Evolutionary conservation across 1,139 yeast genomes (phyloP).

Genomic region (Ogataea hybrid): DNA sequence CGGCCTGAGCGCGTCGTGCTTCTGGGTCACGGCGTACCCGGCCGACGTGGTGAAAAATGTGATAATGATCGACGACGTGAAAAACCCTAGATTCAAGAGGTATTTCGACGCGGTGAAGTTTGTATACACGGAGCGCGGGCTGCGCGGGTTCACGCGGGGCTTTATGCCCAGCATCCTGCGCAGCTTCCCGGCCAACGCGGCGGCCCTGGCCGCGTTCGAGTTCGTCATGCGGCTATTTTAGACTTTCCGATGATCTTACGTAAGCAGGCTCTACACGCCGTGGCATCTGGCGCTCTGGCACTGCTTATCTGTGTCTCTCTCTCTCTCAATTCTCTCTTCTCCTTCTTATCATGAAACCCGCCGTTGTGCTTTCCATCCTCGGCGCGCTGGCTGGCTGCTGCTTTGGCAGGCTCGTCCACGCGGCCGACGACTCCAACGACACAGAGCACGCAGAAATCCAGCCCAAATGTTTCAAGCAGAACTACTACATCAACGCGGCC

Average conservation of each 20-base stretch:
- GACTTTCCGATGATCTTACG: background rate
- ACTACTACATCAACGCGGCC: constrained; percentile 36
- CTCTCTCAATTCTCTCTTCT: background rate
- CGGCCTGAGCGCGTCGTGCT: constrained; percentile 79
- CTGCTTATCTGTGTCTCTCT: background rate
- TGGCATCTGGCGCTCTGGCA: background rate
- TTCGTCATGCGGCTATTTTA: constrained; percentile 65
- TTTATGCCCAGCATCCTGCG: constrained; percentile 73
- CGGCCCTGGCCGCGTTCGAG: constrained; percentile 90
- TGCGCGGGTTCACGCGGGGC: constrained; percentile 71
- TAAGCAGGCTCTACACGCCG: background rate
- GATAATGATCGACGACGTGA: constrained; percentile 76
- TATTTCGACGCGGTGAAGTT: constrained; percentile 73
- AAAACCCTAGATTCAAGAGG: constrained; percentile 63
- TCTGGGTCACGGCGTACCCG: constrained; percentile 91
- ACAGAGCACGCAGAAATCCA: constrained; percentile 12
- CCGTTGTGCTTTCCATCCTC: constrained; percentile 4
- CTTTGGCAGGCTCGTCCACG: constrained; percentile 7
- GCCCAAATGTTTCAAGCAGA: constrained; percentile 35
- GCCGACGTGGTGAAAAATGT: constrained; percentile 88
- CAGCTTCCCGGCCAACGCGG: constrained; percentile 89
- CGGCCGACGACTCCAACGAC: constrained; percentile 5
- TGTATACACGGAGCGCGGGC: constrained; percentile 56
- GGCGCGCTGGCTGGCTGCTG: constrained; percentile 9
- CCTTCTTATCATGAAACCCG: constrained; percentile 6